A percentile compares a stretch with the other conserved stretches of the same genome.
Conservation (phyloP, 768 basidiomycete species). For the Collybia nuda region DNA sequence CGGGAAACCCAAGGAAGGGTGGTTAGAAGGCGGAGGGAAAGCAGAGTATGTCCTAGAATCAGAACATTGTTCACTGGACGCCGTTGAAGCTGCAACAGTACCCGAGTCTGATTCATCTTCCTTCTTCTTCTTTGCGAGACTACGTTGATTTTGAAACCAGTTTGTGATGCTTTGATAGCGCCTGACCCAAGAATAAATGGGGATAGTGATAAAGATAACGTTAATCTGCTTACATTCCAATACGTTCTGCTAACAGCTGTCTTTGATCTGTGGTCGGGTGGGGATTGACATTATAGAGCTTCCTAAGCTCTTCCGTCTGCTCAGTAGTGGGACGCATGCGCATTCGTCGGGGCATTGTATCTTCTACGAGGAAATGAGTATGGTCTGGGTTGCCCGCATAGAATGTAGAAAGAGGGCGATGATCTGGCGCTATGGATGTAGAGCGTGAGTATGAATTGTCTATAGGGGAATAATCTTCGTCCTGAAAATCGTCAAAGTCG, state of each 20-base stretch:
- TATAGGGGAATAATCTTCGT: conserved; percentile 42
- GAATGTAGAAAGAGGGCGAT: conserved; percentile 30
- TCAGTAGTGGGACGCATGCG: conserved; percentile 63
- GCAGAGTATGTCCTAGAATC: conserved; percentile 42
- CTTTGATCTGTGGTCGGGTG: conserved; percentile 71
- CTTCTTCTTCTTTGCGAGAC: conserved; percentile 68
- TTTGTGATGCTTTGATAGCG: conserved; percentile 79
- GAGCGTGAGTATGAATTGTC: conserved; percentile 33
- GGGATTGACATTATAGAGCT: conserved; percentile 59
- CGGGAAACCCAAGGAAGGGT: conserved; percentile 43
- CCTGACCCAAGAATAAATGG: conserved; percentile 43
- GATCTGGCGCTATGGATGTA: conserved; percentile 32
- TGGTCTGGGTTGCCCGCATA: conserved; percentile 49
- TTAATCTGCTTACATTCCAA: conserved; percentile 68
- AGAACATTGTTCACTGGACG: conserved; percentile 29
- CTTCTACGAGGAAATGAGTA: conserved; percentile 50
- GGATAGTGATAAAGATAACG: conserved; percentile 27
- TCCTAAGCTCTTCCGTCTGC: conserved; percentile 70
- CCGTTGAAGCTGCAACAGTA: conserved; percentile 25
- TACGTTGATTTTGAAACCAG: conserved; percentile 88
- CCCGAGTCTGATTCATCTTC: conserved; percentile 49
- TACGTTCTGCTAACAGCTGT: conserved; percentile 60
- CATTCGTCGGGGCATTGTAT: conserved; percentile 55
- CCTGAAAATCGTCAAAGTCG: conserved; percentile 44
- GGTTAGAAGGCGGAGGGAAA: conserved; percentile 47